These are phyloP conservation scores for Torulaspora gathmanii DNA, from an alignment of 805 yeast genomes.

Conservation along the genomic window DNA sequence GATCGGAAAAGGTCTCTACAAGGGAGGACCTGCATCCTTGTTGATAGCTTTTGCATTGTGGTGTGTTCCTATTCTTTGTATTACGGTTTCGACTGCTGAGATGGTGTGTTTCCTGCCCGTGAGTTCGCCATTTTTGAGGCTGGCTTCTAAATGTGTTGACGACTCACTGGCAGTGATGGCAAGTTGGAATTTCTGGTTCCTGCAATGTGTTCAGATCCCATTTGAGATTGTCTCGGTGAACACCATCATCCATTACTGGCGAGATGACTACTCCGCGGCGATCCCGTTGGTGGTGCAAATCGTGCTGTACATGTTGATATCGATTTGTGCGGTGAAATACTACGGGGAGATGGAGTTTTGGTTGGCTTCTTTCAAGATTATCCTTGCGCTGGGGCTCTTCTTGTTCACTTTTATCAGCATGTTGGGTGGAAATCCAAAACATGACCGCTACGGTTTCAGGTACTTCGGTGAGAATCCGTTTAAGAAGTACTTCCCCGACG, in stretches of 20 bases:
- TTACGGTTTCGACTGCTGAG: constrained; percentile 72
- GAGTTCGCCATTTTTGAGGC: constrained; percentile 67
- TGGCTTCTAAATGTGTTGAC: constrained; percentile 73
- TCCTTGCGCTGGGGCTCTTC: constrained; percentile 70
- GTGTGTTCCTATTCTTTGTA: constrained; percentile 63
- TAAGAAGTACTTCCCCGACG: constrained; percentile 50
- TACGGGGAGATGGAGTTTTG: constrained; percentile 84
- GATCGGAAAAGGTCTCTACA: constrained; percentile 56
- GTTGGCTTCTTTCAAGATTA: constrained; percentile 67
- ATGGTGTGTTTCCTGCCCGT: constrained; percentile 73
- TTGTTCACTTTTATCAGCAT: constrained; percentile 72
- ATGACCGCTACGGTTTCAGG: constrained; percentile 57
- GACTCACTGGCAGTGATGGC: constrained; percentile 69
- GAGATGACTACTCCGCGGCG: constrained; percentile 68
- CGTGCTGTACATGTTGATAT: constrained; percentile 56
- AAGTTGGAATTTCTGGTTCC: constrained; percentile 76
- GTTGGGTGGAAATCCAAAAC: constrained; percentile 82
- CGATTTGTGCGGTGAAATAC: constrained; percentile 64
- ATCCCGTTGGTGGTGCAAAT: constrained; percentile 63
- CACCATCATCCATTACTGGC: constrained; percentile 75
- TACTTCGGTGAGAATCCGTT: constrained; percentile 54
- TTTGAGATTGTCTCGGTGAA: constrained; percentile 80
- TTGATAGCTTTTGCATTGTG: constrained; percentile 62
- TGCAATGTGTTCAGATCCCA: constrained; percentile 74
- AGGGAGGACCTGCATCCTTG: constrained; percentile 67